A percentile compares a stretch with the other conserved stretches of the same genome.
phyloP scores from a whole-genome alignment of 495 filamentous ascomycete genomes.

The Tuber aestivum region DNA sequence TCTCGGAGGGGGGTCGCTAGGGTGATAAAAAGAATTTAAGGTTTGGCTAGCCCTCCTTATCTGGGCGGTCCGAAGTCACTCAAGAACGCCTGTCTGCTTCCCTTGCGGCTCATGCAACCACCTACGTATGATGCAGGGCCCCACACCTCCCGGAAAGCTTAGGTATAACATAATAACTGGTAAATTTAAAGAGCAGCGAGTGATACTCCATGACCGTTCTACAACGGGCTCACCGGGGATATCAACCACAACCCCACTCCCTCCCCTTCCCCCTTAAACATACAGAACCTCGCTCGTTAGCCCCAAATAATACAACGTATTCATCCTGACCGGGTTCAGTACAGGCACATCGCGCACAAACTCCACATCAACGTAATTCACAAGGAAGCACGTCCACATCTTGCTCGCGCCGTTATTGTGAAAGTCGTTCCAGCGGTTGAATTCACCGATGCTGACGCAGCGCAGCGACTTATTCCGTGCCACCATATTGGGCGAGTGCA shows the following conservation, averaged over 20 bases:
- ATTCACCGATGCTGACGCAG: constrained; percentile 13
- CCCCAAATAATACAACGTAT: constrained; percentile 13
- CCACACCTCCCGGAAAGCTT: not conserved
- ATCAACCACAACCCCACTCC: not conserved
- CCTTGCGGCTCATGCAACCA: not conserved
- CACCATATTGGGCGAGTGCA: not conserved
- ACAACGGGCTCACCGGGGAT: not conserved
- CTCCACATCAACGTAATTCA: constrained; percentile 23
- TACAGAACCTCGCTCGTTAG: constrained; percentile 18
- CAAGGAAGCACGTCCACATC: constrained; percentile 17
- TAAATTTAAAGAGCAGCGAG: not conserved
- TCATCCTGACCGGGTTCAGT: constrained; percentile 16
- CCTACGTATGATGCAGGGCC: too few species aligned
- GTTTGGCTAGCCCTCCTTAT: not conserved
- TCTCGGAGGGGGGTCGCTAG: not conserved
- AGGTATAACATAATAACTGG: too few species aligned
- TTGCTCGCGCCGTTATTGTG: constrained; percentile 13
- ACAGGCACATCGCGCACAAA: constrained; percentile 11
- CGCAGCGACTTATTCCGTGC: constrained; percentile 9
- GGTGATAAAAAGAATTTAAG: not conserved
- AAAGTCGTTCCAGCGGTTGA: constrained; percentile 10
- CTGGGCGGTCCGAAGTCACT: not conserved
- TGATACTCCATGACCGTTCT: not conserved
- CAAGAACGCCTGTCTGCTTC: not conserved
- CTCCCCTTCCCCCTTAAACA: not conserved